phyloP scores from a whole-genome alignment of 2,329 filamentous ascomycete species.

The Bipolaris cookei region DNA sequence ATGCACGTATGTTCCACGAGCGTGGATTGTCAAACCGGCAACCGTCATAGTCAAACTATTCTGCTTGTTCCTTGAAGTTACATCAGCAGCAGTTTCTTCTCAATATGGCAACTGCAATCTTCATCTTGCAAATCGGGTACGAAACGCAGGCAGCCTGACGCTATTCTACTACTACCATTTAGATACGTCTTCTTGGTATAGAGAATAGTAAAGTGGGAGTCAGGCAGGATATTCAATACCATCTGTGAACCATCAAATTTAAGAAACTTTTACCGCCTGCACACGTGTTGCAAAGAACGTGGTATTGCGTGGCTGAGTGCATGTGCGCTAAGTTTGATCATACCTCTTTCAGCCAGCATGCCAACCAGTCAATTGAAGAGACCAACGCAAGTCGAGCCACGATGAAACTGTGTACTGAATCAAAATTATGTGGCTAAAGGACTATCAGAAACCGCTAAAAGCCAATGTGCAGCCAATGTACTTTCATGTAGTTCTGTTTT shows the following conservation, averaged over 20 bases:
- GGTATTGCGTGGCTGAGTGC: not conserved
- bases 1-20: constrained; percentile 15
- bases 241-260: too few species aligned
- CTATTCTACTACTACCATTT: not conserved
- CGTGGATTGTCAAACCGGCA: constrained; percentile 10
- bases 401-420: not conserved
- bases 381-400: not conserved
- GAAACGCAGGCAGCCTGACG: not conserved
- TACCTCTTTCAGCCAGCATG: not conserved
- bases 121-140: too few species aligned
- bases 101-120: not conserved
- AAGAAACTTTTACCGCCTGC: not conserved
- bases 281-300: not conserved
- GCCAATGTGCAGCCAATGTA: constrained; percentile 7
- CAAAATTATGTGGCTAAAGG: not conserved
- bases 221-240: not conserved
- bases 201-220: too few species aligned
- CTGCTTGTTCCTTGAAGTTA: not conserved
- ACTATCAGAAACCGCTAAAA: not conserved
- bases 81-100: not conserved
- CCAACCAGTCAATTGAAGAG: not conserved
- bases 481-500: constrained; percentile 4
- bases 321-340: not conserved
- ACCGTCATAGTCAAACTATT: not conserved
- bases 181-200: not conserved